These are phyloP conservation scores for Groenewaldozyma sp. DNA, from an alignment of 1,139 yeast genomes.

Conservation along the genomic window DNA sequence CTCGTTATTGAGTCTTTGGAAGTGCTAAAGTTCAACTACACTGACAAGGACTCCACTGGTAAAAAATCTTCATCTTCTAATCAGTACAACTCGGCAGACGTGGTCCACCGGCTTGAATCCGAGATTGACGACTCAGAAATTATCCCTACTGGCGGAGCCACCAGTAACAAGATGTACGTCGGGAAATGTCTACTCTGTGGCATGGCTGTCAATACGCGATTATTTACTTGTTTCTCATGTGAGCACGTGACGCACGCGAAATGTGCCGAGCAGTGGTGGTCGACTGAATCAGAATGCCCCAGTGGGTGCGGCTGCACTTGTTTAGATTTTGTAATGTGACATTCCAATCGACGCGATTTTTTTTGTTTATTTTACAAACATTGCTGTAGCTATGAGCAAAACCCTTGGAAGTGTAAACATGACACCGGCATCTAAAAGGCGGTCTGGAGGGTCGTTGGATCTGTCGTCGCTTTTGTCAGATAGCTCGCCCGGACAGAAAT, in stretches of 20 bases:
- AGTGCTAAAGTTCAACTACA: constrained; percentile 58
- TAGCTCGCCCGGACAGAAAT: too few species aligned
- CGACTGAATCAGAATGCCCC: constrained; percentile 52
- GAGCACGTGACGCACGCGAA: constrained; percentile 69
- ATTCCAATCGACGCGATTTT: too few species aligned
- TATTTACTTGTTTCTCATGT: constrained; percentile 64
- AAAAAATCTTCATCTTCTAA: constrained; percentile 10
- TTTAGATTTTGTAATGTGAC: constrained; percentile 7
- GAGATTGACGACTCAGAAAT: constrained; percentile 15
- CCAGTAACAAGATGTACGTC: constrained; percentile 12
- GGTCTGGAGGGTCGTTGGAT: too few species aligned
- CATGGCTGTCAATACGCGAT: constrained; percentile 47
- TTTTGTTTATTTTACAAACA: too few species aligned
- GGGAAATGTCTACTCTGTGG: constrained; percentile 52
- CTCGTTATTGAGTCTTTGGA: constrained; percentile 68
- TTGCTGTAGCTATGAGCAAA: too few species aligned
- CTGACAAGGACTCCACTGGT: neutral
- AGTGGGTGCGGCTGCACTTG: constrained; percentile 77
- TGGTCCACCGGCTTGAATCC: constrained; percentile 27
- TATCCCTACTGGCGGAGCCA: constrained; percentile 11
- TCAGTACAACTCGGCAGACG: constrained; percentile 16
- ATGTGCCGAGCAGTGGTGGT: constrained; percentile 84
- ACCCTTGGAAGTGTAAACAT: too few species aligned
- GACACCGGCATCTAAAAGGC: too few species aligned
- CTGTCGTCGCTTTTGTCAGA: too few species aligned